Evolutionary conservation across 73 alveolate species (phyloP), one percentile per base, ranked within the genome.

Genomic region (Uronychia setigera): DNA sequence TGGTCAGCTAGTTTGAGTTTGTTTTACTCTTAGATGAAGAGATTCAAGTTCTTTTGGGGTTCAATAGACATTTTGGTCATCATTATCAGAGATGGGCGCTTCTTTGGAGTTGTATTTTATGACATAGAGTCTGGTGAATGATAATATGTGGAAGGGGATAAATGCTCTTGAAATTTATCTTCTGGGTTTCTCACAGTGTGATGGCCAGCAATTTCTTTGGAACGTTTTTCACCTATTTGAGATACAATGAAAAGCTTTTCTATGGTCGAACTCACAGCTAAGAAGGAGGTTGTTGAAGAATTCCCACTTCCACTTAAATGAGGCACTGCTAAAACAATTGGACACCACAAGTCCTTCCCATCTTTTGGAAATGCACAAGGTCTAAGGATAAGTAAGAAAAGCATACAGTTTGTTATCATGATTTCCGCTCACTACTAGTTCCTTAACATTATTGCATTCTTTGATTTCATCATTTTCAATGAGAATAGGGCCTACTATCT

Each of bases 271-370:
- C n/a, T n/a, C 67, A 46, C 67, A 46, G 67, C 67, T 11, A 19
- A 11, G 67, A 46, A 46, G 19, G 67, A 46, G 19, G 19, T 19
- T 19, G 67, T 46, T 11, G 5, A 11, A 5, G 5, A 83, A 33
- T 83, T 83, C 19, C 35, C 35, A 32, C 84, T 75, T 1, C 34
- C 90, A 26, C 57, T 83, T 27, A 83, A 26, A 29, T 83, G 77
- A 26, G 90, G 90, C 26, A 83, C 82, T 35, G 35, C 26, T 0
- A 83, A 27, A 33, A 84, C 27, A 28, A 83, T 60, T 33, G 90
- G 90, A 31, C 76, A 60, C 31, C 46, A 60, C 5, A 34, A 13
- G 30, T 33, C 90, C 1, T 74, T 33, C 75, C 76, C 84, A 29
- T 74, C 79, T 27, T 33, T 83, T 31, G 84, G 28, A 1, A 34